phyloP scores from a whole-genome alignment of 179 eudicot genomes.

The Beta macrorhiza region DNA sequence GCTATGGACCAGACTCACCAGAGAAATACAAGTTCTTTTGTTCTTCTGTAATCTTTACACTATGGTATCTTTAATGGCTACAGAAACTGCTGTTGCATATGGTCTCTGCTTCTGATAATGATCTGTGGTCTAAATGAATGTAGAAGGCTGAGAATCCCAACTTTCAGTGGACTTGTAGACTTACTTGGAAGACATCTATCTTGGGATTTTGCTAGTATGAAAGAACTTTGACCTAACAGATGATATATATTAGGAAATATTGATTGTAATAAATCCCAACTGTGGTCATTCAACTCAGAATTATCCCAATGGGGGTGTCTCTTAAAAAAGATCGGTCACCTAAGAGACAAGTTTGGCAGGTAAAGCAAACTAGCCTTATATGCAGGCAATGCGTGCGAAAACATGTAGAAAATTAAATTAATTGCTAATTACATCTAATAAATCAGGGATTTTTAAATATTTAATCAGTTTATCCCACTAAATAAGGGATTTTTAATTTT shows the following conservation, averaged over 20 bases:
- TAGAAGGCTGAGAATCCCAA: background rate
- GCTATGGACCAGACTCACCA: background rate
- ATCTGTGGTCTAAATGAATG: background rate
- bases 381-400: too few relatives aligned
- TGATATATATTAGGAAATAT: background rate
- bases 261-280: too few relatives aligned
- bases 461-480: too few relatives aligned
- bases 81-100: background rate
- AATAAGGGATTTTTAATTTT: too few relatives aligned
- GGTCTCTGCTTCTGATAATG: background rate
- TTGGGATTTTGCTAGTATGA: background rate
- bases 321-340: too few relatives aligned
- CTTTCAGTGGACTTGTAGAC: background rate
- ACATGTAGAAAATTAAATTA: too few relatives aligned
- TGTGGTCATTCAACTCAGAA: too few relatives aligned
- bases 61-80: background rate
- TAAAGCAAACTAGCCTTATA: too few relatives aligned
- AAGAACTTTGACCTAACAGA: background rate
- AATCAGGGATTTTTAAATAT: too few relatives aligned
- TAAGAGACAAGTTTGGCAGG: too few relatives aligned
- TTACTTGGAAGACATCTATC: background rate
- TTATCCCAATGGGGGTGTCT: too few relatives aligned
- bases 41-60: background rate
- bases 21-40: background rate
- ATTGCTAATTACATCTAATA: too few relatives aligned